phyloP scores from a whole-genome alignment of 2,329 filamentous ascomycete genomes.

The Helicocarpus griseus region DNA sequence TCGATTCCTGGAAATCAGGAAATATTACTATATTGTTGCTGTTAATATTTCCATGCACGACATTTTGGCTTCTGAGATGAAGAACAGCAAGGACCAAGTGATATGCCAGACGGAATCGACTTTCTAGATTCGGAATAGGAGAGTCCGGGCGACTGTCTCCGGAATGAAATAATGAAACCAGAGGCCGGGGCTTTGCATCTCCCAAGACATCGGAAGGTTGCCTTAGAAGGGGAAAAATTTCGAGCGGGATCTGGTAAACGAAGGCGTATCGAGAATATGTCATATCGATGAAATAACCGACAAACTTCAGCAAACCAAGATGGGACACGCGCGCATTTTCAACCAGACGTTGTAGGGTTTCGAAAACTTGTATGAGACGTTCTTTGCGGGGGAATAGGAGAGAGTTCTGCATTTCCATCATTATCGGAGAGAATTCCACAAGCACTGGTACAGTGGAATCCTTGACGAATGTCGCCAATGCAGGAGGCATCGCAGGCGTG shows the following conservation, averaged over 20 bases:
- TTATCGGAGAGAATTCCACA: constrained; percentile 34
- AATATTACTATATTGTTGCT: constrained; percentile 56
- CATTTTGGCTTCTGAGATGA: constrained; percentile 46
- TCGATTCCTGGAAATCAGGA: constrained; percentile 27
- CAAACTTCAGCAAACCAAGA: constrained; percentile 33
- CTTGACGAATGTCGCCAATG: constrained; percentile 21
- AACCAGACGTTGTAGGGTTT: constrained; percentile 30
- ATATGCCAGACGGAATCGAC: constrained; percentile 52
- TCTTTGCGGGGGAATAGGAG: constrained; percentile 19
- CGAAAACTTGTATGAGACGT: constrained; percentile 28
- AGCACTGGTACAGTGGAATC: constrained; percentile 31
- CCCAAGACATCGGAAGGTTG: constrained; percentile 30
- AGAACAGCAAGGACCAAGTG: constrained; percentile 48
- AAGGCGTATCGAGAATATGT: constrained; percentile 49
- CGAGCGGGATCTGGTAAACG: constrained; percentile 49
- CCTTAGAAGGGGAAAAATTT: constrained; percentile 34
- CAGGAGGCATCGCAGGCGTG: constrained; percentile 26
- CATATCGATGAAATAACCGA: constrained; percentile 49
- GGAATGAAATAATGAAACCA: constrained; percentile 34
- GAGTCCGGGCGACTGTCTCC: constrained; percentile 31
- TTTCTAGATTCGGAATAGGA: constrained; percentile 48
- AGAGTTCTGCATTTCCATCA: constrained; percentile 25
- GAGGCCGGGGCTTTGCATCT: constrained; percentile 29
- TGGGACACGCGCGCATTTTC: constrained; percentile 34
- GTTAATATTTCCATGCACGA: constrained; percentile 55